Percentiles rank a stretch among this genome's conserved stretches.
These are phyloP conservation scores for Cutaneotrichosporon sp. DNA, from an alignment of 1,284 basidiomycete genomes.

Conservation along the genomic window DNA sequence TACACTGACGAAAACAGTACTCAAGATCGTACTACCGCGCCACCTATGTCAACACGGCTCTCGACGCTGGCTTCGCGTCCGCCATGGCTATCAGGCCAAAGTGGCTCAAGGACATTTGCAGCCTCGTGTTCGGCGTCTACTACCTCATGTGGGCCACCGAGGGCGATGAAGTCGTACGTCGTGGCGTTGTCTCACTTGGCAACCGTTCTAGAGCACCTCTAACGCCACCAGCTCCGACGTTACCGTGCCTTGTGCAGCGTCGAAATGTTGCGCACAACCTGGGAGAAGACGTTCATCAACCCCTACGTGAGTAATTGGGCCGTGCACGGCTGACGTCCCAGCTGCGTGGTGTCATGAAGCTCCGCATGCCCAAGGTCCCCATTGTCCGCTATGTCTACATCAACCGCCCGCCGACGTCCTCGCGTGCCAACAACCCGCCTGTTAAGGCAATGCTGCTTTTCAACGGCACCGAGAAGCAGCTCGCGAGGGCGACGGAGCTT, in stretches of 20 bases:
- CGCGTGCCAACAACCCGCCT: conserved; percentile 67
- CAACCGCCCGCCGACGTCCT: conserved; percentile 73
- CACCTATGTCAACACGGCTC: conserved; percentile 90
- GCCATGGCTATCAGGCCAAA: conserved; percentile 91
- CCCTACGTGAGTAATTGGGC: conserved; percentile 67
- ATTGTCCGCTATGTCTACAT: conserved; percentile 76
- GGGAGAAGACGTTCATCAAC: conserved; percentile 89
- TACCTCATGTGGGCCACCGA: conserved; percentile 93
- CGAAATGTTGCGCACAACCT: conserved; percentile 90
- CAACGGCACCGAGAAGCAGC: conserved; percentile 66
- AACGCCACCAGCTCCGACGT: conserved; percentile 68
- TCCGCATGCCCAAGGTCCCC: conserved; percentile 63
- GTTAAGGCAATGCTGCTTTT: conserved; percentile 86
- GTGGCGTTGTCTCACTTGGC: background rate
- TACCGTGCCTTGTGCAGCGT: conserved; percentile 91
- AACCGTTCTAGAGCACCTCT: background rate
- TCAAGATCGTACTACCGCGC: conserved; percentile 91
- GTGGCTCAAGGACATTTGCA: conserved; percentile 85
- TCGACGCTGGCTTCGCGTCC: conserved; percentile 97
- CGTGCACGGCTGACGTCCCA: conserved; percentile 43
- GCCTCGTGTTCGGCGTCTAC: conserved; percentile 81
- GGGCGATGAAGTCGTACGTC: conserved; percentile 83
- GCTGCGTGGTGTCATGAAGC: conserved; percentile 67
- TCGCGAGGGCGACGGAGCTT: conserved; percentile 71
- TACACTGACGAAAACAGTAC: conserved; percentile 62